Percentiles rank a stretch among this genome's conserved stretches.
phyloP scores from a whole-genome alignment of 2,329 filamentous ascomycete species.

The Byssoonygena ceratinophila region DNA sequence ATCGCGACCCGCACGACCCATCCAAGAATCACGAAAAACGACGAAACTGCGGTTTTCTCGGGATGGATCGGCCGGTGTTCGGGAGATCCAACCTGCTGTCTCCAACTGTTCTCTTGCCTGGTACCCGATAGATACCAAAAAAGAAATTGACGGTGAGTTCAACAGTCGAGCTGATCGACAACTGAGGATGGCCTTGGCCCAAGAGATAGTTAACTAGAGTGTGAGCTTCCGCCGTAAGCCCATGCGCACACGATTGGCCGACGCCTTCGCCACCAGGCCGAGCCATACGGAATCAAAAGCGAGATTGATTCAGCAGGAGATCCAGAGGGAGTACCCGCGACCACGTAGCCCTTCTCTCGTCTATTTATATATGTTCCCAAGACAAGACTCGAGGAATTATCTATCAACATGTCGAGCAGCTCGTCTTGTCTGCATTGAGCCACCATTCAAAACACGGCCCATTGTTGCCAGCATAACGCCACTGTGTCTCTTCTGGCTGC shows the following conservation, averaged over 20 bases:
- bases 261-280: not conserved
- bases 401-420: not conserved
- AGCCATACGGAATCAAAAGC: conserved; percentile 2
- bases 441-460: not conserved
- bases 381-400: no score
- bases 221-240: not conserved
- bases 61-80: not conserved
- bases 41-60: not conserved
- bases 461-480: not conserved
- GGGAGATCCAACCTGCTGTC: not conserved
- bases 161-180: no score
- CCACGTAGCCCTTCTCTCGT: not conserved
- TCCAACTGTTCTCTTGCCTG: not conserved
- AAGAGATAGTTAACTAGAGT: no score
- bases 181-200: no score
- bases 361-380: no score
- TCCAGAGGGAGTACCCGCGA: not conserved
- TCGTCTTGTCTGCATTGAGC: not conserved
- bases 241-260: not conserved
- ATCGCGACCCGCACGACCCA: no score
- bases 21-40: no score
- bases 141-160: no score
- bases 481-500: conserved; percentile 1
- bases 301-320: no score
- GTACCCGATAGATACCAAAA: not conserved